Conservation (phyloP, 2,329 filamentous ascomycete genomes). For the Xylariaceae sp. region DNA sequence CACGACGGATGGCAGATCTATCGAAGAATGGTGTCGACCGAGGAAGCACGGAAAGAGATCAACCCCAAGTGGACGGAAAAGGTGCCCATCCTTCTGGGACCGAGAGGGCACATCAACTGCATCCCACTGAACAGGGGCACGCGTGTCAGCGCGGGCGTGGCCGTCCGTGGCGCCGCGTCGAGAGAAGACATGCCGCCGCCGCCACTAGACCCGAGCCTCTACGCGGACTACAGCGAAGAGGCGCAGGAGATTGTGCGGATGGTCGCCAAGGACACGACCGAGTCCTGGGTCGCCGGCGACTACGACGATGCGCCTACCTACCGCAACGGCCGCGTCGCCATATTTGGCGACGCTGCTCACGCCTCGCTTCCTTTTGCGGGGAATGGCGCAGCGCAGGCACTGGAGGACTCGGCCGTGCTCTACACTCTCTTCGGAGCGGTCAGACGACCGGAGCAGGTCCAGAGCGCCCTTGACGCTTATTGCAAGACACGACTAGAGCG, state of each 20-base stretch:
- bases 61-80: conserved; percentile 25
- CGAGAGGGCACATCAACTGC: conserved; percentile 30
- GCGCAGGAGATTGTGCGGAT: conserved; percentile 29
- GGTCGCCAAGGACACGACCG: conserved; percentile 28
- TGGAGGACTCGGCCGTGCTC: conserved; percentile 33
- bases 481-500: conserved; percentile 24
- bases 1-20: conserved; percentile 31
- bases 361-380: conserved; percentile 32
- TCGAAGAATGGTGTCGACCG: conserved; percentile 25
- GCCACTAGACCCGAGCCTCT: conserved; percentile 25
- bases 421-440: conserved; percentile 22
- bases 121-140: conserved; percentile 32
- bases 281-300: conserved; percentile 30
- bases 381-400: conserved; percentile 34
- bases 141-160: conserved; percentile 31
- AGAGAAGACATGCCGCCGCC: conserved; percentile 2
- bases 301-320: conserved; percentile 33
- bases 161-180: conserved; percentile 24
- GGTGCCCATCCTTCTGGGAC: conserved; percentile 32
- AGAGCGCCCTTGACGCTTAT: conserved; percentile 26
- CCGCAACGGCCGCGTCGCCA: conserved; percentile 21
- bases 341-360: conserved; percentile 34
- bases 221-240: conserved; percentile 28
- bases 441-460: conserved; percentile 8
- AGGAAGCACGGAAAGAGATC: conserved; percentile 25